Evolutionary conservation across 257 asterid species (phyloP).

Genomic region (Plectranthus barbatus): DNA sequence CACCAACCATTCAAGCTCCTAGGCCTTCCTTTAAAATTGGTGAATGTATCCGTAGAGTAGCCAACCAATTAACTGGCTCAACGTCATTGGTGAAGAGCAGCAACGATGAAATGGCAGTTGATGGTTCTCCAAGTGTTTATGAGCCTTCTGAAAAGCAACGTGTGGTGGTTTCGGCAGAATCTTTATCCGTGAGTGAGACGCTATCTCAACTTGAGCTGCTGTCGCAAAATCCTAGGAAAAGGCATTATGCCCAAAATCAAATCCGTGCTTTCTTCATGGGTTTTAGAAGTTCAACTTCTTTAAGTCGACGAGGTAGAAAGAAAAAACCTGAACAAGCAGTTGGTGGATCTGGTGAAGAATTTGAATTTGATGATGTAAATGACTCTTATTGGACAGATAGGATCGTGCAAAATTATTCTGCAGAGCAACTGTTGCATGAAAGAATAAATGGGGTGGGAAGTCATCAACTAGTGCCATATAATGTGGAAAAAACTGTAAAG

Average conservation of each 20-base stretch:
- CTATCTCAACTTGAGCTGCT: slow-evolving; percentile 56
- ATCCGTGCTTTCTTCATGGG: slow-evolving; percentile 44
- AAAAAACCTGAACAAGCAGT: slow-evolving; percentile 34
- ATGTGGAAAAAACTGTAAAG: slow-evolving; percentile 34
- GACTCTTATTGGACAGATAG: slow-evolving; percentile 91
- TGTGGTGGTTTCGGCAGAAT: slow-evolving; percentile 31
- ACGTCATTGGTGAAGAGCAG: slow-evolving; percentile 24
- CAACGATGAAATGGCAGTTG: slow-evolving; percentile 28
- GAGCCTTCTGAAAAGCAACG: slow-evolving; percentile 34
- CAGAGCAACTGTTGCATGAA: slow-evolving; percentile 52
- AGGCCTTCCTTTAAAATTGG: slow-evolving; percentile 87
- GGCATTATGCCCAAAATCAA: slow-evolving; percentile 19
- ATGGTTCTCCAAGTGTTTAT: slow-evolving; percentile 23
- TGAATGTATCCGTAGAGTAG: slow-evolving; percentile 91
- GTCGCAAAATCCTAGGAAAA: slow-evolving; percentile 54
- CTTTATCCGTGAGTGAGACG: slow-evolving; percentile 48
- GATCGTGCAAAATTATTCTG: slow-evolving; percentile 64
- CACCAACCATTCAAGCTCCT: slow-evolving; percentile 33
- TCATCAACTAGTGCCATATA: slow-evolving; percentile 22
- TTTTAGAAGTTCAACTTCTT: slow-evolving; percentile 55
- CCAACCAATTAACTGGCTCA: slow-evolving; percentile 47
- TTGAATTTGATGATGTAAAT: slow-evolving; percentile 79
- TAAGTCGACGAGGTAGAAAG: slow-evolving; percentile 47
- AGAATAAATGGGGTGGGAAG: slow-evolving; percentile 31
- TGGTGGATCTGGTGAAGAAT: slow-evolving; percentile 61